Conservation (phyloP, 306 rosid species). For the Argentina anserina region DNA sequence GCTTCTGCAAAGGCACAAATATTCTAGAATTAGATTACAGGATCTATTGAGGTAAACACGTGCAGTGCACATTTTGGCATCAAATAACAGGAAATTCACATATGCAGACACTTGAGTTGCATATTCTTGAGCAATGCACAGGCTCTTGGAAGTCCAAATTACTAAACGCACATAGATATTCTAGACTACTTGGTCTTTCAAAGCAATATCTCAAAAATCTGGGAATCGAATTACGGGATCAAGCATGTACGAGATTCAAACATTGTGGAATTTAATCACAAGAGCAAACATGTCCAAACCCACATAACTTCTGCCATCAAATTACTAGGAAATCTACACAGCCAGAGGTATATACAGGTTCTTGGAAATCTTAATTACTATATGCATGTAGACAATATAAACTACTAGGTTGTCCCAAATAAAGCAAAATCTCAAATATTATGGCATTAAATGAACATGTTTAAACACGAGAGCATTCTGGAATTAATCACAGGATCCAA, state of each 20-base stretch:
- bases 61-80: too few relatives aligned
- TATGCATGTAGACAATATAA: background rate
- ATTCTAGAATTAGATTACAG: background rate
- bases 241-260: background rate
- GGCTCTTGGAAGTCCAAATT: background rate
- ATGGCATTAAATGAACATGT: background rate
- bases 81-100: background rate
- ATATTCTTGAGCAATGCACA: background rate
- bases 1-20: background rate
- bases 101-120: background rate
- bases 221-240: background rate
- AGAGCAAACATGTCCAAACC: background rate
- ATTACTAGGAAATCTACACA: background rate
- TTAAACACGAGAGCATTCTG: background rate
- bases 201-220: background rate
- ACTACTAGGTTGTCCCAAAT: background rate
- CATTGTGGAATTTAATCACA: background rate
- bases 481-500: slow-evolving; percentile 5
- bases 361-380: background rate
- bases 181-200: background rate
- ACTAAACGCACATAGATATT: background rate
- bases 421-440: background rate
- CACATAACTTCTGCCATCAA: background rate
- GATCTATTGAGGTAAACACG: background rate
- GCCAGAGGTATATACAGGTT: background rate